Percentiles rank a stretch among this genome's conserved stretches.
phyloP scores from a whole-genome alignment of 139 green algal genomes.

The Coelastrella sp. region DNA sequence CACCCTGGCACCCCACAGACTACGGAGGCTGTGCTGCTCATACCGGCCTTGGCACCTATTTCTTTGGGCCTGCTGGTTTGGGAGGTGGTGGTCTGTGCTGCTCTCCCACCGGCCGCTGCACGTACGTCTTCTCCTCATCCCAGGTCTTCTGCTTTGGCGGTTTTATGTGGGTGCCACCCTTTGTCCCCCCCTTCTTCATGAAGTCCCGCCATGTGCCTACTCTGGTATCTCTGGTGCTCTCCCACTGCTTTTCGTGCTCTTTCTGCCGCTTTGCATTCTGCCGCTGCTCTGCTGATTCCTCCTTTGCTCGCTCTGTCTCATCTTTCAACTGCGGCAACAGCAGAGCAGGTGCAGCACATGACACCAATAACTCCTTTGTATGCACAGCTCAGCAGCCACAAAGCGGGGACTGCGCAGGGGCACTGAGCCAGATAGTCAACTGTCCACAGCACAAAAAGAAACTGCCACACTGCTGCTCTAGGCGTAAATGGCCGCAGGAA shows the following conservation, averaged over 20 bases:
- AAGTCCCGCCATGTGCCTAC: constrained; percentile 85
- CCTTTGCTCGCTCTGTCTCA: constrained; percentile 76
- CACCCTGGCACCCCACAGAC: too few relatives aligned
- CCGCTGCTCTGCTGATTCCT: constrained; percentile 68
- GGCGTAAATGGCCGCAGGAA: too few relatives aligned
- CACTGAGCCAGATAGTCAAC: too few relatives aligned
- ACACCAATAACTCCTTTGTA: too few relatives aligned
- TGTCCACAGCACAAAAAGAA: too few relatives aligned
- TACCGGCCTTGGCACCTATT: not conserved
- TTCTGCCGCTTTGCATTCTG: constrained; percentile 69
- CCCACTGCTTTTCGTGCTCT: constrained; percentile 87
- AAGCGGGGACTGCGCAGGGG: too few relatives aligned
- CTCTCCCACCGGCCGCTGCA: constrained; percentile 80
- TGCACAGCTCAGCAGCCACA: too few relatives aligned
- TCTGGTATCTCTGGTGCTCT: constrained; percentile 80
- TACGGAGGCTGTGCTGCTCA: too few relatives aligned
- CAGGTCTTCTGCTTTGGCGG: constrained; percentile 71
- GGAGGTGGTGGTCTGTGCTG: constrained; percentile 69
- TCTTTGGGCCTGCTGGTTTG: constrained; percentile 55
- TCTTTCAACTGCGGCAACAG: constrained; percentile 70
- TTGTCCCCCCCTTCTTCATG: constrained; percentile 64
- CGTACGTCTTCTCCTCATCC: constrained; percentile 87
- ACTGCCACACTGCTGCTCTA: too few relatives aligned
- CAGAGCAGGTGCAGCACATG: not conserved
- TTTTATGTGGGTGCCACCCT: constrained; percentile 62